A percentile compares a stretch with the other conserved stretches of the same genome.
phyloP scores from a whole-genome alignment of 306 rosid genomes.

The Astragalus glycyphyllos region DNA sequence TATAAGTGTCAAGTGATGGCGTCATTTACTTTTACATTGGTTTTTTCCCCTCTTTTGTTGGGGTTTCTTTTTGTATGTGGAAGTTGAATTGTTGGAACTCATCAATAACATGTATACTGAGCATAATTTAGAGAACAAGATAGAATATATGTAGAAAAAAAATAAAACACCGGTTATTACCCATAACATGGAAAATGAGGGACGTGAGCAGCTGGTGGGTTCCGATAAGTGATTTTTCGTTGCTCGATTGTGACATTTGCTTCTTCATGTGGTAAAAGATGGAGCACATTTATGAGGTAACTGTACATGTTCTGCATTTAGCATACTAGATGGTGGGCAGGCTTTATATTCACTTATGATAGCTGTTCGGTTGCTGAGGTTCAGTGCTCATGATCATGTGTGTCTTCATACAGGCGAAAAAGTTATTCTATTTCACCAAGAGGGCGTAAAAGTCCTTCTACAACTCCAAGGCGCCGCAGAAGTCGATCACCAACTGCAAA shows the following conservation, averaged over 20 bases:
- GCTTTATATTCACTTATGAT: slow-evolving; percentile 47
- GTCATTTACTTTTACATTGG: slow-evolving; percentile 41
- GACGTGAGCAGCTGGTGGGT: slow-evolving; percentile 91
- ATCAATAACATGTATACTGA: slow-evolving; percentile 20
- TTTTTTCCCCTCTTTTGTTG: slow-evolving; percentile 41
- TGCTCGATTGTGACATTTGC: slow-evolving; percentile 90
- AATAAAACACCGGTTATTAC: slow-evolving; percentile 64
- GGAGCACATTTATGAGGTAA: slow-evolving; percentile 99
- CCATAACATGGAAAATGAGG: slow-evolving; percentile 78
- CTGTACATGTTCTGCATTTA: slow-evolving; percentile 67
- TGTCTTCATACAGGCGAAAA: slow-evolving; percentile 72
- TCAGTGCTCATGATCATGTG: slow-evolving; percentile 53
- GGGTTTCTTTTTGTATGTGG: slow-evolving; percentile 32
- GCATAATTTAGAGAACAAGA: slow-evolving; percentile 45
- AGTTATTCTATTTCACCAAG: slow-evolving; percentile 75
- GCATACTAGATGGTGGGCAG: slow-evolving; percentile 69
- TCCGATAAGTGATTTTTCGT: slow-evolving; percentile 85
- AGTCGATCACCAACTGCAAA: slow-evolving; percentile 75
- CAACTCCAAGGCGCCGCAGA: slow-evolving; percentile 62
- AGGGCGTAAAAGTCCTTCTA: slow-evolving; percentile 58
- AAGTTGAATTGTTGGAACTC: slow-evolving; percentile 33
- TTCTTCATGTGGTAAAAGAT: slow-evolving; percentile 95
- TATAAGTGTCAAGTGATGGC: slow-evolving; percentile 42
- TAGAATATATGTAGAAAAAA: slow-evolving; percentile 51
- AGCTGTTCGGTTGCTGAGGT: slow-evolving; percentile 26